Percentiles rank a stretch among this genome's conserved stretches.
phyloP scores from a whole-genome alignment of 805 yeast genomes.

The Isabelozyma heimii region DNA sequence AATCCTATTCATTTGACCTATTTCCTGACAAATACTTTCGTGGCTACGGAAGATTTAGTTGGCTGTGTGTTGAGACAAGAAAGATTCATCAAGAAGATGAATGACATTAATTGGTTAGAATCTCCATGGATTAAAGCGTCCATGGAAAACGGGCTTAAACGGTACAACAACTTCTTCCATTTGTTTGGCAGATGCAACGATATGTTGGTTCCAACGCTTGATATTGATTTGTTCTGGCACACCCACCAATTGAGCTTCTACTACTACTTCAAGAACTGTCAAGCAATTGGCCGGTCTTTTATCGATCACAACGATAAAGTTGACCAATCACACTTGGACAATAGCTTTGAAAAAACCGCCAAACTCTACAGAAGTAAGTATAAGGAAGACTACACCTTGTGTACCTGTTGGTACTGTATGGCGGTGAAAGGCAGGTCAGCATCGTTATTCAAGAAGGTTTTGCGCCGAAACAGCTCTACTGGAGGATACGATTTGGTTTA shows the following conservation, averaged over 20 bases:
- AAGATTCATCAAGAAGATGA: conserved; percentile 18
- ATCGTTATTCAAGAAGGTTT: conserved; percentile 3
- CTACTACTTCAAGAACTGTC: conserved; percentile 11
- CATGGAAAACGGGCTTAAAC: conserved; percentile 9
- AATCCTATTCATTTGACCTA: conserved; percentile 7
- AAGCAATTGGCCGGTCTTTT: neutral
- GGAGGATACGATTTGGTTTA: conserved; percentile 2
- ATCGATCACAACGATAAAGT: conserved; percentile 25
- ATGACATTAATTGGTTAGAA: conserved; percentile 15
- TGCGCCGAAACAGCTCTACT: conserved; percentile 1
- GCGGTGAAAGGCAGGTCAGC: conserved; percentile 1
- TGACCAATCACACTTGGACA: conserved; percentile 14
- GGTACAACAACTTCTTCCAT: conserved; percentile 16
- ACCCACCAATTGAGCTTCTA: conserved; percentile 20
- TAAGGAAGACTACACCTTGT: conserved; percentile 14
- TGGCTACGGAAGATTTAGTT: conserved; percentile 19
- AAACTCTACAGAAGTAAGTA: conserved; percentile 10
- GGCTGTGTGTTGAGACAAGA: conserved; percentile 21
- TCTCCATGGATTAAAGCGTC: conserved; percentile 9
- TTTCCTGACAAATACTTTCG: neutral
- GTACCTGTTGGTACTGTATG: conserved; percentile 18
- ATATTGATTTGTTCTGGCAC: conserved; percentile 26
- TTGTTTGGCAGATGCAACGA: conserved; percentile 3
- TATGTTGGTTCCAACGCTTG: conserved; percentile 21
- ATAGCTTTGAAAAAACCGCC: conserved; percentile 13